Percentiles rank a stretch among this genome's conserved stretches.
These are phyloP conservation scores for Ascochyta pisi DNA, from an alignment of 2,329 filamentous ascomycete species.

Conservation along the genomic window DNA sequence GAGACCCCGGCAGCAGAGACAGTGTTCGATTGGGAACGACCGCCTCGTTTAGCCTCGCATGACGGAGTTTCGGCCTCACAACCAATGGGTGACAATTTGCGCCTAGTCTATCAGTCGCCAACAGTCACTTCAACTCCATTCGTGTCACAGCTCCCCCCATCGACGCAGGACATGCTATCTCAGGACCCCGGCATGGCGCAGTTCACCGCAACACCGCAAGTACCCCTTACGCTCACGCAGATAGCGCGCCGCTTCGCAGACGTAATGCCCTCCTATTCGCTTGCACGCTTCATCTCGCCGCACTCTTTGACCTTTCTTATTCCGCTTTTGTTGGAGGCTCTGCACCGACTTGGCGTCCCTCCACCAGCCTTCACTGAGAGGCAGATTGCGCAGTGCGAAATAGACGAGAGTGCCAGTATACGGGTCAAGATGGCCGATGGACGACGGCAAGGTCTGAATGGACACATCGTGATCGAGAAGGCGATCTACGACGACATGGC, in stretches of 20 bases:
- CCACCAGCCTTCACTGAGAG: slow-evolving; percentile 57
- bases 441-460: slow-evolving; percentile 73
- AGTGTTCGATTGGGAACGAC: slow-evolving; percentile 88
- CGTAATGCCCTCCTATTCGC: slow-evolving; percentile 83
- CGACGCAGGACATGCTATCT: slow-evolving; percentile 67
- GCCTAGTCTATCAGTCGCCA: slow-evolving; percentile 29
- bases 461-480: slow-evolving; percentile 76
- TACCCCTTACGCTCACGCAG: slow-evolving; percentile 86
- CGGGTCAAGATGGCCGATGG: slow-evolving; percentile 78
- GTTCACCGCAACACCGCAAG: slow-evolving; percentile 78
- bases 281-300: slow-evolving; percentile 91
- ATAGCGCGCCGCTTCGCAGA: slow-evolving; percentile 87
- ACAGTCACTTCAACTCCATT: slow-evolving; percentile 24
- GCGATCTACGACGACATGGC: slow-evolving; percentile 70
- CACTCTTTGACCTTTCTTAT: slow-evolving; percentile 77
- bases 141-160: slow-evolving; percentile 43
- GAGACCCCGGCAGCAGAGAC: slow-evolving; percentile 77
- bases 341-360: slow-evolving; percentile 86
- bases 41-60: slow-evolving; percentile 57
- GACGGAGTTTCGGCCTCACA: slow-evolving; percentile 46
- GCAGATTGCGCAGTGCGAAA: slow-evolving; percentile 42
- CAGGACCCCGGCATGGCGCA: slow-evolving; percentile 87
- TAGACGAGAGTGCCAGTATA: slow-evolving; percentile 65
- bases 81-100: slow-evolving; percentile 46
- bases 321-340: slow-evolving; percentile 77